Evolutionary conservation across 371 early-diverging fungal species (phyloP).

Genomic region (Syncephalastrum racemosum): DNA sequence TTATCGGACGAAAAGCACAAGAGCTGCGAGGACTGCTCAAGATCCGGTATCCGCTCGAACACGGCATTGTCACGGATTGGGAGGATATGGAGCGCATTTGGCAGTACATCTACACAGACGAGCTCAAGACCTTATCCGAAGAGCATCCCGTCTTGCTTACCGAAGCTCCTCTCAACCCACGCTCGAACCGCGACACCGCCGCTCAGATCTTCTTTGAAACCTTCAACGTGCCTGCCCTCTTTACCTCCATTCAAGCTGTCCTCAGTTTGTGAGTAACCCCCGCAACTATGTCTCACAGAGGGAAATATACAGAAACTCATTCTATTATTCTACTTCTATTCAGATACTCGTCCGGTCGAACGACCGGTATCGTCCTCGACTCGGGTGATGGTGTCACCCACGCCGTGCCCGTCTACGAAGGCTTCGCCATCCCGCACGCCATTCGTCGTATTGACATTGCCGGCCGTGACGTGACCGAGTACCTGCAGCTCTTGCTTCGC

Average conservation of each 20-base stretch:
- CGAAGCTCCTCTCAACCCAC: conserved; percentile 93
- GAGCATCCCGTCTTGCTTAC: conserved; percentile 97
- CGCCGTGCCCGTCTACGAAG: conserved; percentile 94
- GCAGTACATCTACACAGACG: conserved; percentile 92
- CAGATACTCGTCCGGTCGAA: conserved; percentile 77
- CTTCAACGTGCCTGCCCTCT: conserved; percentile 95
- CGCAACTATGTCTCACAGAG: not conserved
- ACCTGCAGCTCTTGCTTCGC: conserved; percentile 83
- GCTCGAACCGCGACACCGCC: conserved; percentile 84
- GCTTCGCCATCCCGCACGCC: conserved; percentile 94
- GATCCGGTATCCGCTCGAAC: conserved; percentile 93
- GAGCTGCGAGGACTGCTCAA: conserved; percentile 90
- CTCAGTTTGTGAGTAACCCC: conserved; percentile 71
- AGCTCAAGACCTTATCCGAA: conserved; percentile 90
- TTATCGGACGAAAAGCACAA: conserved; percentile 92
- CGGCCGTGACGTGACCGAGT: conserved; percentile 91
- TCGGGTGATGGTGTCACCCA: conserved; percentile 95
- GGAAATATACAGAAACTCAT: not conserved
- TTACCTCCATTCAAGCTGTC: conserved; percentile 94
- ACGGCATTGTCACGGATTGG: conserved; percentile 96
- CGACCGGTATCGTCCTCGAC: conserved; percentile 94
- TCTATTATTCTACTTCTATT: not conserved
- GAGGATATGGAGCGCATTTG: conserved; percentile 98
- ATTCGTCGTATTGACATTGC: conserved; percentile 91
- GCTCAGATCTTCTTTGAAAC: conserved; percentile 97